phyloP scores from a whole-genome alignment of 169 alveolate genomes.

The Plasmodium knowlesi region DNA sequence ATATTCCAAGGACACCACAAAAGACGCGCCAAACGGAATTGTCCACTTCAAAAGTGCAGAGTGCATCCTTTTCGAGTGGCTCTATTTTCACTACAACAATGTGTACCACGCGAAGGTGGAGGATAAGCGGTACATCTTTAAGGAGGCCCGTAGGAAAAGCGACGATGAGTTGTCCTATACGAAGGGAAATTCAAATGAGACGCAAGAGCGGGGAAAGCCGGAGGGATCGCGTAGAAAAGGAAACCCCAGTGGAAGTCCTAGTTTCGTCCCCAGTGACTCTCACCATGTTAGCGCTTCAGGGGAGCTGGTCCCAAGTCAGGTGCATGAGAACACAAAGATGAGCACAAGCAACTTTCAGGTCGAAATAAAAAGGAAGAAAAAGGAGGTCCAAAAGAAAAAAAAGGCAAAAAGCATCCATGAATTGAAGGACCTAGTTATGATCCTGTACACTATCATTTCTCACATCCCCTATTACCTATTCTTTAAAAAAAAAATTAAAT shows the following conservation, averaged over 20 bases:
- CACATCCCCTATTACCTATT: conserved; percentile 69
- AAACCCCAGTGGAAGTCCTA: background rate
- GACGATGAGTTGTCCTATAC: background rate
- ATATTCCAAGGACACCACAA: background rate
- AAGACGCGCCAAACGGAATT: background rate
- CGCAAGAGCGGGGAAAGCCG: background rate
- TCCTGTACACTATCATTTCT: conserved; percentile 59
- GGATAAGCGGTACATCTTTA: conserved; percentile 16
- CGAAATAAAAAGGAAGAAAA: conserved; percentile 22
- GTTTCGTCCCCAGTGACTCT: background rate
- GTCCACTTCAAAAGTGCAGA: conserved; percentile 15
- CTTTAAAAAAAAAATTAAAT: conserved; percentile 67
- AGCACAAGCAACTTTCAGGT: conserved; percentile 1
- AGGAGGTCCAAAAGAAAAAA: background rate
- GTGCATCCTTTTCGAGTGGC: conserved; percentile 57
- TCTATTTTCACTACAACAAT: conserved; percentile 70
- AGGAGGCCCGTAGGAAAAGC: background rate
- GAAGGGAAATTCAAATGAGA: background rate
- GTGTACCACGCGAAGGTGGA: conserved; percentile 12
- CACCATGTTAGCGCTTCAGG: background rate
- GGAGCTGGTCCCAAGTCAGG: background rate
- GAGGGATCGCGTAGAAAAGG: background rate
- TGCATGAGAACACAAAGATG: background rate
- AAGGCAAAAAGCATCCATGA: conserved; percentile 24
- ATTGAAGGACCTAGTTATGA: conserved; percentile 54